Evolutionary conservation across 768 basidiomycete genomes (phyloP).

Genomic region (Pleurotus pulmonarius): DNA sequence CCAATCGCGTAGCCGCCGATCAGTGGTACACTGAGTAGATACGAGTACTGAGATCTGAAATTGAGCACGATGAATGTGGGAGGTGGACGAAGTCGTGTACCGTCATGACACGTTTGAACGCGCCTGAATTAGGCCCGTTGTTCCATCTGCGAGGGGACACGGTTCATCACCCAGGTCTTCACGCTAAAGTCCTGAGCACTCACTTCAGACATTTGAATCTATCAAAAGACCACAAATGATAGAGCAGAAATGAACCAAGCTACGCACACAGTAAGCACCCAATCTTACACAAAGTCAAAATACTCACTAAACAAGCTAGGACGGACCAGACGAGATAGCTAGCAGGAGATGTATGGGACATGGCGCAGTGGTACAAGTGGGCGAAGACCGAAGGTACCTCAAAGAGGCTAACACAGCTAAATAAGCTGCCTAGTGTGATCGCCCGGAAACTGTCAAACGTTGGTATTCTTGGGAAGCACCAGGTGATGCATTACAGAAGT

Average conservation of each 20-base stretch:
- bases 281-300: background rate
- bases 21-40: constrained; percentile 59
- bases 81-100: constrained; percentile 33
- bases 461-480: background rate
- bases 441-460: background rate
- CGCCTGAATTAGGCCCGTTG: constrained; percentile 59
- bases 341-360: constrained; percentile 64
- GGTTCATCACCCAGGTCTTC: background rate
- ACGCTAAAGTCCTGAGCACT: constrained; percentile 13
- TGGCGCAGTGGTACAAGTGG: constrained; percentile 21
- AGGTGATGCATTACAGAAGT: background rate
- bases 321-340: constrained; percentile 63
- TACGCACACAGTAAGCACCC: background rate
- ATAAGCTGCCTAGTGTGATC: background rate
- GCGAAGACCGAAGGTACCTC: constrained; percentile 1
- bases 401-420: background rate
- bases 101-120: constrained; percentile 85
- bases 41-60: constrained; percentile 55
- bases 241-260: background rate
- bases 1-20: constrained; percentile 57
- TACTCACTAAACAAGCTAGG: constrained; percentile 46
- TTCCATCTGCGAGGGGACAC: constrained; percentile 50
- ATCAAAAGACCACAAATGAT: constrained; percentile 30
- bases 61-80: background rate
- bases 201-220: constrained; percentile 71